Base-by-base conservation (phyloP, 2,329 filamentous ascomycete genomes). In the Fusarium sp. region DNA sequence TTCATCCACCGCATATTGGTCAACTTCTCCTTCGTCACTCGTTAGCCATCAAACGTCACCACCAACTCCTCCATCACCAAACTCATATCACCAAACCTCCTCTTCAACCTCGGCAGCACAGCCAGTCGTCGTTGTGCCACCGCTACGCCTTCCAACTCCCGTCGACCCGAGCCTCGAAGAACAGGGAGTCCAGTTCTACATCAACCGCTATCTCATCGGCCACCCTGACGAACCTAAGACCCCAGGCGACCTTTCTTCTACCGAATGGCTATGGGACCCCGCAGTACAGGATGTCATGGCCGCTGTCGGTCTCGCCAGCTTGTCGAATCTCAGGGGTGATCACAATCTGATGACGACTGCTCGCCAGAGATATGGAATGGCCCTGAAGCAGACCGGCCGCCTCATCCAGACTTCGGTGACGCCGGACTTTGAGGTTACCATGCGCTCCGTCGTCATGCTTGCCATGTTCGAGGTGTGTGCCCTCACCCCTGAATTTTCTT, bases 391-490 rank as follows among this genome's bases (percentile, higher is more conserved):
- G 63, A 87, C 86, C 3, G 83, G 84, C 7, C 80, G 83, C 66
- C 77, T 86, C 8, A 81, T 89, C 66, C 76, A 78, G 64, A 76
- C 82, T 36, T 74, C 81, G 25, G 68, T 80, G 31, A 75, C 78
- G 63, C 74, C 80, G 38, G 80, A 81, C 62, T 75, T 86, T 25
- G 81, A 86, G 54, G 84, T 87, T 11, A 84, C 88, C 18, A 84
- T 90, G 72, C 84, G 86, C 31, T 81, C 87, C 9, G 87, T 91
- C 33, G 83, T 92, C 47, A 85, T 90, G 74, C 85, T 92, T 72
- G 89, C 89, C 56, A 84, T 91, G 79, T 92, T 90, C 70, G 90
- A 92, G 85, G 90, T 91, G 81, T 76, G 82, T 71, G 66, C 69
- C 40, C 58, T 65, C 42, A 58, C 38, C 69, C 66, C 61, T 47